Conservation (phyloP, 2,329 filamentous ascomycete genomes). For the Ophiostoma angusticollis region DNA sequence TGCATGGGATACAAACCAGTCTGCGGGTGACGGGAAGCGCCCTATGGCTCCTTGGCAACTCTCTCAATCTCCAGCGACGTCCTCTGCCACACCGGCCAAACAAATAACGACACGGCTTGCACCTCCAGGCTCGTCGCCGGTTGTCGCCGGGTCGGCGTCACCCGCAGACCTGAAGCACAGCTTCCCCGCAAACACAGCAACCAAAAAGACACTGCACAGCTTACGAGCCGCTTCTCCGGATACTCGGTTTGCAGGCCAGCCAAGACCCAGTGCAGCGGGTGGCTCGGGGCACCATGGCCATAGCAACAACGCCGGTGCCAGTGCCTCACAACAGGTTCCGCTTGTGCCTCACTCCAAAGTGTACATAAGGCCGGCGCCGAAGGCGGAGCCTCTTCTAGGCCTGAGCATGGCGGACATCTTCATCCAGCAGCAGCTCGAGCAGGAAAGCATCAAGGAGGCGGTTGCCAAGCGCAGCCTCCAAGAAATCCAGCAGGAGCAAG, state of each 20-base stretch:
- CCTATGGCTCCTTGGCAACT: constrained; percentile 2
- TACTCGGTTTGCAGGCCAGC: constrained; percentile 49
- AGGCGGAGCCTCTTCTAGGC: constrained; percentile 44
- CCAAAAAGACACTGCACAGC: constrained; percentile 26
- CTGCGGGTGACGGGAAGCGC: constrained; percentile 2
- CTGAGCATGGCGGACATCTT: constrained; percentile 82
- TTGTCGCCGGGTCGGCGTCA: neutral
- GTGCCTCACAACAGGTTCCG: constrained; percentile 17
- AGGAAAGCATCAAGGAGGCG: constrained; percentile 69
- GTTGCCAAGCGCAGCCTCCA: constrained; percentile 78
- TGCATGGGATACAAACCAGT: constrained; percentile 23
- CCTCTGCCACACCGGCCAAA: neutral
- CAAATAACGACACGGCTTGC: constrained; percentile 27
- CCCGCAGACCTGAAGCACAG: constrained; percentile 29
- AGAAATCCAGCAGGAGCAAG: constrained; percentile 94
- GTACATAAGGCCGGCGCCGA: constrained; percentile 44
- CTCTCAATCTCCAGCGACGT: neutral
- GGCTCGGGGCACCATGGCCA: constrained; percentile 6
- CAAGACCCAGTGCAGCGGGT: constrained; percentile 21
- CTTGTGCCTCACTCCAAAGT: constrained; percentile 48
- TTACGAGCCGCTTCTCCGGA: constrained; percentile 46
- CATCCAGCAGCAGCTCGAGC: constrained; percentile 72
- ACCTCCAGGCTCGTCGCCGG: neutral
- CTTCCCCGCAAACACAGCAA: constrained; percentile 24
- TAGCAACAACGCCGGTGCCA: constrained; percentile 17